Evolutionary conservation across 371 early-diverging fungal genomes (phyloP).

Genomic region (Mucor circinelloides): DNA sequence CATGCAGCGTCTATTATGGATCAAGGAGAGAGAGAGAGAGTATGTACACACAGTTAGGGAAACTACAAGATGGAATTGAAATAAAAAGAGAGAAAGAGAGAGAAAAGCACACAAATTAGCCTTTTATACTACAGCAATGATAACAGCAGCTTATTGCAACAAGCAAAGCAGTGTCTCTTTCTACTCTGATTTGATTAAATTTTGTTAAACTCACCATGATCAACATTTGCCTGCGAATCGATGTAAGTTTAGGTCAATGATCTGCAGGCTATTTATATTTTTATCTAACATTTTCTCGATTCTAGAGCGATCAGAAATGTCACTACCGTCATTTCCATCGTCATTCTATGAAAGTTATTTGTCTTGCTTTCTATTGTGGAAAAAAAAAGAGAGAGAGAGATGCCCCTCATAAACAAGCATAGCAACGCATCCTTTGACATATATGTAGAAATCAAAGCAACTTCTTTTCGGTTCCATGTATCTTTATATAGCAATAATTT

Average conservation of each 20-base stretch:
- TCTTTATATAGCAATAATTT: background rate
- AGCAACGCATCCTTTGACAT: background rate
- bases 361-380: no score
- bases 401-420: background rate
- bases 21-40: background rate
- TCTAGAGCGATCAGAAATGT: background rate
- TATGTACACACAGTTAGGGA: background rate
- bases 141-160: background rate
- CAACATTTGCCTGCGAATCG: slow-evolving; percentile 7
- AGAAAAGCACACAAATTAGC: background rate
- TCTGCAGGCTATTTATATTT: background rate
- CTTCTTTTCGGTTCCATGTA: background rate
- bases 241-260: background rate
- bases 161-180: background rate
- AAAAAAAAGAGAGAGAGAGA: no score
- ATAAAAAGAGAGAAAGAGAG: background rate
- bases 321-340: background rate
- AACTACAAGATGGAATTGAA: background rate
- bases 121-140: background rate
- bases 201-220: slow-evolving; percentile 16
- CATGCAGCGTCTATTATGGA: background rate
- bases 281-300: background rate
- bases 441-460: background rate
- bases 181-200: background rate
- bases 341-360: background rate